phyloP scores from a whole-genome alignment of 192 early-diverging fungal species.

The Backusella luteola region DNA sequence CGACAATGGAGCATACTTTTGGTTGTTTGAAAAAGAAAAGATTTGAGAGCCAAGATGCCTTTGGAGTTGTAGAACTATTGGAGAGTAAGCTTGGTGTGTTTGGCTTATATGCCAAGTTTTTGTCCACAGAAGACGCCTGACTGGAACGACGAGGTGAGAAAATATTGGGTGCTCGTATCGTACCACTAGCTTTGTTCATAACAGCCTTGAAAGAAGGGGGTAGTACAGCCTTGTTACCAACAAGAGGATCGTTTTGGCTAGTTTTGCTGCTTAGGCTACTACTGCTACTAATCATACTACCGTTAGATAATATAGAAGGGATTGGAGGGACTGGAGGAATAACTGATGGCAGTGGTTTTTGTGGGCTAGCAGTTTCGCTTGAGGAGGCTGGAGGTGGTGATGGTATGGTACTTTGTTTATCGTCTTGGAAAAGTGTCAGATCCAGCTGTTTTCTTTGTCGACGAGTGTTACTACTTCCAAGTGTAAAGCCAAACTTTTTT shows the following conservation, averaged over 20 bases:
- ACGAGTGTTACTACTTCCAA: conserved; percentile 8
- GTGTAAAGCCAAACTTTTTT: conserved; percentile 20
- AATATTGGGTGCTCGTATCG: neutral
- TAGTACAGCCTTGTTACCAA: neutral
- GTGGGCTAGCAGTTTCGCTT: neutral
- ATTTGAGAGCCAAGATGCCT: conserved; percentile 25
- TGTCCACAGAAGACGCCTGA: conserved; percentile 16
- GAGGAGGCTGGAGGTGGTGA: neutral
- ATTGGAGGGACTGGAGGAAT: neutral
- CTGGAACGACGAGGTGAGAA: conserved; percentile 11
- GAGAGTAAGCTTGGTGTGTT: conserved; percentile 30
- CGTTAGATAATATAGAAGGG: conserved; percentile 16
- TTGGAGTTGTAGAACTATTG: conserved; percentile 10
- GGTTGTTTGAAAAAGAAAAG: conserved; percentile 33
- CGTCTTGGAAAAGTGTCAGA: conserved; percentile 24
- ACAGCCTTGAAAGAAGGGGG: conserved; percentile 6
- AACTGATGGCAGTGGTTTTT: neutral
- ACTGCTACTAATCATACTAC: conserved; percentile 24
- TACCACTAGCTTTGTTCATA: neutral
- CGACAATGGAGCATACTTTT: conserved; percentile 22
- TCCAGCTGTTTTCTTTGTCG: conserved; percentile 27
- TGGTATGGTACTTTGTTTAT: neutral
- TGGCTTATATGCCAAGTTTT: neutral
- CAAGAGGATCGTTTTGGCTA: neutral
- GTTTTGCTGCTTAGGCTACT: conserved; percentile 10